phyloP scores from a whole-genome alignment of 768 basidiomycete species.

The Serendipita indica region DNA sequence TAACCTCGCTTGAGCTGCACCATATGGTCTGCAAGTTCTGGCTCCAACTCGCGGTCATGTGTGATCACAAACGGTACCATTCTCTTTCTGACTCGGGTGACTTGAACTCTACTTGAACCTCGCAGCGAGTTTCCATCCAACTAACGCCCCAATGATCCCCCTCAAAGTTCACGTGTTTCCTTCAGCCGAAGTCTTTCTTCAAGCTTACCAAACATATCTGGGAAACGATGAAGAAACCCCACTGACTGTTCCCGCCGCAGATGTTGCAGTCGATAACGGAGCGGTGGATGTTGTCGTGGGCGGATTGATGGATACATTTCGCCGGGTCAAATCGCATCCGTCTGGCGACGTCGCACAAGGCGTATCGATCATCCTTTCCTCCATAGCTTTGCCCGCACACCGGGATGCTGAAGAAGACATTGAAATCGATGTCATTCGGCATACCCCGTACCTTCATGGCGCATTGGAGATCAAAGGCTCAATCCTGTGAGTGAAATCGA shows the following conservation, averaged over 20 bases:
- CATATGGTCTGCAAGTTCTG: too few relatives aligned
- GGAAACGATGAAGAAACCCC: background rate
- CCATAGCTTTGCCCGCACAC: background rate
- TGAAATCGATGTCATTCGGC: background rate
- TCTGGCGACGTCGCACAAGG: background rate
- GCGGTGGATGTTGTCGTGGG: background rate
- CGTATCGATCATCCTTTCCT: background rate
- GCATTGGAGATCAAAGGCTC: background rate
- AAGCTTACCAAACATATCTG: background rate
- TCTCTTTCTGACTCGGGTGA: background rate
- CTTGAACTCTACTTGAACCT: background rate
- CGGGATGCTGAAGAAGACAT: background rate
- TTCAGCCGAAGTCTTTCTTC: background rate
- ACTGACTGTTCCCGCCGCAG: background rate
- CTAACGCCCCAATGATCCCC: background rate
- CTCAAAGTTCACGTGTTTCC: conserved; percentile 5
- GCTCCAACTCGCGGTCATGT: too few relatives aligned
- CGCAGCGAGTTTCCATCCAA: background rate
- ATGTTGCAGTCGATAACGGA: background rate
- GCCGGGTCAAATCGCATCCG: background rate
- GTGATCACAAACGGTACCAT: too few relatives aligned
- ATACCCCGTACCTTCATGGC: background rate
- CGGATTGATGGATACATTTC: background rate
- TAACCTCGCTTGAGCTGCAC: too few relatives aligned
- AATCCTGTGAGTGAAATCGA: background rate